Evolutionary conservation across 2,329 filamentous ascomycete species (phyloP).

Genomic region (Fusarium xyrophilum): DNA sequence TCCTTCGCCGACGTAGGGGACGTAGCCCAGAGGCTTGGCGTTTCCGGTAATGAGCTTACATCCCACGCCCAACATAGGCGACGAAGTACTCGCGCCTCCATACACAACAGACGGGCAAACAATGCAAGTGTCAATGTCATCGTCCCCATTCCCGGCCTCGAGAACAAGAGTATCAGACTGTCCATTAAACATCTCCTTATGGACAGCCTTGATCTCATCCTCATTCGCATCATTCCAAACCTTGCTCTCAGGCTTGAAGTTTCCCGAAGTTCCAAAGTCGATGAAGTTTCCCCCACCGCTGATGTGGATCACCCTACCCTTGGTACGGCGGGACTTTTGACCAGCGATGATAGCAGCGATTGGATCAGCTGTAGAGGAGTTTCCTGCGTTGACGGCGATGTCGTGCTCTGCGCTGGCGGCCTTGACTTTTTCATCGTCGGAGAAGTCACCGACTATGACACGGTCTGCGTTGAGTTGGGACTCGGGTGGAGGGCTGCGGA

Average conservation of each 20-base stretch:
- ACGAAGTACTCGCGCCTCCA: neutral
- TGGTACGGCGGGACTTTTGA: neutral
- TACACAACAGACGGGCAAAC: conserved; percentile 1
- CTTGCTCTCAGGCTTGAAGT: neutral
- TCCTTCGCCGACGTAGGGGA: conserved; percentile 6
- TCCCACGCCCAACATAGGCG: neutral
- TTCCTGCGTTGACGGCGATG: conserved; percentile 8
- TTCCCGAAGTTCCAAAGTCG: conserved; percentile 9
- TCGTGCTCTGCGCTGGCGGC: neutral
- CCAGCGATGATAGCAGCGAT: conserved; percentile 6
- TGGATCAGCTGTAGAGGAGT: neutral
- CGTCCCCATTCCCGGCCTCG: neutral
- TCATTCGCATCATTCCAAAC: conserved; percentile 13
- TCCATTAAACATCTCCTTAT: conserved; percentile 17
- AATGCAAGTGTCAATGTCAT: neutral
- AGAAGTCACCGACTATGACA: neutral
- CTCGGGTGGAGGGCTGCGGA: neutral
- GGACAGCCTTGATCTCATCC: conserved; percentile 5
- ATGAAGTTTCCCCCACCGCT: conserved; percentile 10
- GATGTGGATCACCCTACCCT: neutral
- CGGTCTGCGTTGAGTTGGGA: neutral
- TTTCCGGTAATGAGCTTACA: neutral
- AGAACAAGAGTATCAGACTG: conserved; percentile 1
- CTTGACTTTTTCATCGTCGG: conserved; percentile 4
- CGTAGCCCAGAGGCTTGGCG: neutral